phyloP scores from a whole-genome alignment of 495 filamentous ascomycete species.

The Cladorrhinum samala region DNA sequence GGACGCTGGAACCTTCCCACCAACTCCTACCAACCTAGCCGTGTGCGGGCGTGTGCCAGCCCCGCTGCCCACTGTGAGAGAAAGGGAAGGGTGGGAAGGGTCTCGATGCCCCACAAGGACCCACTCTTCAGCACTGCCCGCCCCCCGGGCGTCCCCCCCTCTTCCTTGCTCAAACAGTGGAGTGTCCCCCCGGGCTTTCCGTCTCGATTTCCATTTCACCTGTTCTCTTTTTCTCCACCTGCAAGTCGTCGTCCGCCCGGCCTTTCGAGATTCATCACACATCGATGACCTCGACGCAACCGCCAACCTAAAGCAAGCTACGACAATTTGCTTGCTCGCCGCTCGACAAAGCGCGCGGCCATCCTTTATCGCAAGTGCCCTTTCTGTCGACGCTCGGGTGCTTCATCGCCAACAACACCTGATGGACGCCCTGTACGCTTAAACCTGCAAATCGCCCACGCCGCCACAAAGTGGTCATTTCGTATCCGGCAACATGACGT shows the following conservation, averaged over 20 bases:
- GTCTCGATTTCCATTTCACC: constrained; percentile 8
- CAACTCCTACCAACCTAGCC: too few species aligned
- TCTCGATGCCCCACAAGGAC: constrained; percentile 1
- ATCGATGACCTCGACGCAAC: not conserved
- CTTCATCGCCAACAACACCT: constrained; percentile 13
- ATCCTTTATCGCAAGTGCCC: not conserved
- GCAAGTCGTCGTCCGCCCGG: not conserved
- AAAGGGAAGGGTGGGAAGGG: not conserved
- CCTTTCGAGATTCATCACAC: constrained; percentile 13
- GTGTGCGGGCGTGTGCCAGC: too few species aligned
- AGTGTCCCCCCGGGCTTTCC: constrained; percentile 7
- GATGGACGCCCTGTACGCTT: constrained; percentile 24
- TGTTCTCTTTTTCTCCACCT: constrained; percentile 8
- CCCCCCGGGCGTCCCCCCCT: not conserved
- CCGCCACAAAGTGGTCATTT: constrained; percentile 1
- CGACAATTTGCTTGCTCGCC: constrained; percentile 1
- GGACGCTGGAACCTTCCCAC: too few species aligned
- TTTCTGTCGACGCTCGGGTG: constrained; percentile 10
- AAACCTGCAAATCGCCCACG: constrained; percentile 16
- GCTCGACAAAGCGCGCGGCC: not conserved
- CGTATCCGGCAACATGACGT: constrained; percentile 22
- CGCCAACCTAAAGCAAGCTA: not conserved
- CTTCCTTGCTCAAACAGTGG: constrained; percentile 3
- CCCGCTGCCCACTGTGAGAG: not conserved
- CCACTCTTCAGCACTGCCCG: not conserved